phyloP scores from a whole-genome alignment of 2,329 filamentous ascomycete genomes.

The Fusarium irregulare region DNA sequence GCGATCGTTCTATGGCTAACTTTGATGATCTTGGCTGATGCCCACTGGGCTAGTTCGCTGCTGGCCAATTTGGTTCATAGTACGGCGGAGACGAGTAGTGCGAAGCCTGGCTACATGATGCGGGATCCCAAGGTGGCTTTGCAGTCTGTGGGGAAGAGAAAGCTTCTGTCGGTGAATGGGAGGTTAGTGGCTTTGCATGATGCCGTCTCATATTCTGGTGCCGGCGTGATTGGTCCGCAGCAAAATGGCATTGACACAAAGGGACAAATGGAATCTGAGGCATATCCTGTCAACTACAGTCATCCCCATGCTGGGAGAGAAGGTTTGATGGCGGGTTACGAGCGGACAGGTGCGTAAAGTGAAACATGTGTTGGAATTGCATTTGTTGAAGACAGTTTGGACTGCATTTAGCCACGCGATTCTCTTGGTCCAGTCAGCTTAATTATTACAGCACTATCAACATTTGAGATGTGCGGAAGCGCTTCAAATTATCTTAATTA shows the following conservation, averaged over 20 bases:
- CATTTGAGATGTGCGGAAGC: accelerated
- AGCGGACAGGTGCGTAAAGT: background rate
- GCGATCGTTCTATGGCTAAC: constrained; percentile 15
- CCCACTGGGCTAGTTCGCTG: constrained; percentile 28
- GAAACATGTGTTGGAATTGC: background rate
- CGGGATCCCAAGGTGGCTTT: background rate
- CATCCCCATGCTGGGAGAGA: background rate
- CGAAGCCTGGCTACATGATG: constrained; percentile 25
- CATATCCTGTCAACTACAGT: background rate
- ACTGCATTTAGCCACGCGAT: background rate
- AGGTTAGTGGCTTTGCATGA: background rate
- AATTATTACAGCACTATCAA: accelerated
- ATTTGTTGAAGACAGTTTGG: background rate
- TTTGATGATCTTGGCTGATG: constrained; percentile 15
- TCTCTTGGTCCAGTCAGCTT: background rate
- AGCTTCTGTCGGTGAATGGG: background rate
- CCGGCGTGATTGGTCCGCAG: background rate
- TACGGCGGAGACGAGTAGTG: background rate
- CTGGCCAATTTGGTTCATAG: constrained; percentile 27
- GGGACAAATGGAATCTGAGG: background rate
- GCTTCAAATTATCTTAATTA: accelerated
- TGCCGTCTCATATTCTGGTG: background rate
- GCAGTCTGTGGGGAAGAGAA: background rate
- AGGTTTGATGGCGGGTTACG: background rate
- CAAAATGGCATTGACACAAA: background rate